Evolutionary conservation across 139 green algal species (phyloP), one percentile per base, ranked within the genome.

Genomic region (Marvania coccoides): DNA sequence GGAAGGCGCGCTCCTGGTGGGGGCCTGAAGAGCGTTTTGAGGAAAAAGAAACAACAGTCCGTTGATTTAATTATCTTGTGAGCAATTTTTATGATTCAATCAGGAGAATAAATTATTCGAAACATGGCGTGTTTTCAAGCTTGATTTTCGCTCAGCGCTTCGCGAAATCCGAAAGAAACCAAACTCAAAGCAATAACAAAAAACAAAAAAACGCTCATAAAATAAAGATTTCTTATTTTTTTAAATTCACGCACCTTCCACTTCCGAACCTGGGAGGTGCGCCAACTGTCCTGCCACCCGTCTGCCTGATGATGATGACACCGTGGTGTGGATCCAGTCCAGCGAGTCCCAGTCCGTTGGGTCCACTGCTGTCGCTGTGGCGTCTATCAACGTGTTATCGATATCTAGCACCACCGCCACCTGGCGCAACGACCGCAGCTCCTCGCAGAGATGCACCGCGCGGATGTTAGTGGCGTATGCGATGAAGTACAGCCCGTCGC

Each of bases 371-470:
- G 47, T 56, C n/a, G 39, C 23, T 4, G 47, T 29, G 7, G 72
- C 65, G 31, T 79, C 72, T 3, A 79, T 54, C 31, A 79, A 42
- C 23, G 72, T 79, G 65, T 79, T 79, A 63, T 79, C 72, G 38
- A 72, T 30, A 30, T 75, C 68, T 15, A 69, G 24, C 4, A 69
- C 58, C 8, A 67, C n/a, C 29, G 36, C 65, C n/a, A 65, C 67
- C 38, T 55, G 38, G 6, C 47, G 40, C 51, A 61, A 24, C 8
- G 0, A 9, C 3, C 72, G 38, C 39, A 79, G 59, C 38, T 14
- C 10, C 39, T 79, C 72, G 46, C 72, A 79, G 3, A 79, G 65
- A 47, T 79, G 58, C 37, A 73, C 72, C 10, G 72, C 72, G 3
- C 46, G 42, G 15, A 79, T 33, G 59, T 74, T 74, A 31, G 72